A percentile compares a stretch with the other conserved stretches of the same genome.
These are phyloP conservation scores for Tardiomyces digboiensis DNA, from an alignment of 1,139 yeast genomes.

Conservation along the genomic window DNA sequence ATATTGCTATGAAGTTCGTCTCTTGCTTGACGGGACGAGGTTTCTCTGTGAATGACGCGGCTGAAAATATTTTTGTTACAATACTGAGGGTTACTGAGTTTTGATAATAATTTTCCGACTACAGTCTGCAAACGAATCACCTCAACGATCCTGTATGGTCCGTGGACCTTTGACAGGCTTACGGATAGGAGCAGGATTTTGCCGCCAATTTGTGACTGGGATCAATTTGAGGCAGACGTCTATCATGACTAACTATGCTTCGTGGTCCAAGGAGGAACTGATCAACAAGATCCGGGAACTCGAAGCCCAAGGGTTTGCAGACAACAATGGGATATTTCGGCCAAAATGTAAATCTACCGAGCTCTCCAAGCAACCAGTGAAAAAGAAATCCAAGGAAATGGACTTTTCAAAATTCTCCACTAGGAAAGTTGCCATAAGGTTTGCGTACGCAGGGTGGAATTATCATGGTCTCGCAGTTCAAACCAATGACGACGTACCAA, in stretches of 20 bases:
- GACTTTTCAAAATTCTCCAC: slow-evolving; percentile 62
- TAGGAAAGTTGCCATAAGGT: slow-evolving; percentile 66
- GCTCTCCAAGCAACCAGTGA: slow-evolving; percentile 4
- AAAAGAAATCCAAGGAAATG: slow-evolving; percentile 36
- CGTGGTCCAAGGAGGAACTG: slow-evolving; percentile 46
- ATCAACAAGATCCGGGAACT: slow-evolving; percentile 39
- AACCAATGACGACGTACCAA: slow-evolving; percentile 58
- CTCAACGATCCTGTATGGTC: not conserved
- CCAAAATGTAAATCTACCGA: not conserved
- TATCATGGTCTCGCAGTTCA: slow-evolving; percentile 88
- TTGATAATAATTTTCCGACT: not conserved
- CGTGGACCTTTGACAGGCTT: not conserved
- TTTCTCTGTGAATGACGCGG: not conserved
- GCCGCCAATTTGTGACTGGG: no score
- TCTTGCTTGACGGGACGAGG: not conserved
- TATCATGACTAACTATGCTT: slow-evolving; percentile 26
- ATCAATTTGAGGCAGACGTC: not conserved
- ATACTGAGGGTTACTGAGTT: not conserved
- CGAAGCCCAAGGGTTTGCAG: slow-evolving; percentile 27
- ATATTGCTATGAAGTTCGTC: not conserved
- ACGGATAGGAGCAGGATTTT: no score
- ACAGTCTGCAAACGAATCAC: not conserved
- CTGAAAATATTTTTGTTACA: not conserved
- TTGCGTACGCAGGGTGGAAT: slow-evolving; percentile 90
- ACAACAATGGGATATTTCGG: not conserved